Evolutionary conservation across 345 rosid species (phyloP).

Genomic region (Hibiscus syriacus): DNA sequence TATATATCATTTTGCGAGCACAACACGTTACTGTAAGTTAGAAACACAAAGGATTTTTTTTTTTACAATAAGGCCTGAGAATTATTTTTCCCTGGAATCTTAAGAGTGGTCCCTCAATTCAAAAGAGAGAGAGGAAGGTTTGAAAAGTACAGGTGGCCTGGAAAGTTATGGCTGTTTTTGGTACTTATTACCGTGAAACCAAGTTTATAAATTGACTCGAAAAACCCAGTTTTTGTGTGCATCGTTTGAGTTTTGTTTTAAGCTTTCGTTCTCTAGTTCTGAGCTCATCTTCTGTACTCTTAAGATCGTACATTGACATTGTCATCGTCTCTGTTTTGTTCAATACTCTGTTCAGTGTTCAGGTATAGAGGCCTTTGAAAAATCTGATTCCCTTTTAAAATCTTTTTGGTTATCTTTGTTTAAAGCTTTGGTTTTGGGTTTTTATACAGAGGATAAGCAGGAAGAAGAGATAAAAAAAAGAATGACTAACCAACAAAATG

Average conservation of each 20-base stretch:
- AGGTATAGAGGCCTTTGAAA: neutral
- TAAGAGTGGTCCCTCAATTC: slow-evolving; percentile 11
- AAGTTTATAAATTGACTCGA: slow-evolving; percentile 32
- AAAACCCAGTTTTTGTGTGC: slow-evolving; percentile 14
- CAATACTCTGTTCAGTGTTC: neutral
- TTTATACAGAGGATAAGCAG: slow-evolving; percentile 5
- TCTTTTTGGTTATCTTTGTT: neutral
- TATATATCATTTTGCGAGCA: neutral
- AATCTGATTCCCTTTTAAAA: neutral
- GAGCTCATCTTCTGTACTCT: neutral
- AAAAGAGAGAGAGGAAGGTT: neutral
- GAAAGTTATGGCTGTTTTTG: slow-evolving; percentile 25
- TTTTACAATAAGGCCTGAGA: neutral
- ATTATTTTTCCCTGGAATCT: slow-evolving; percentile 5
- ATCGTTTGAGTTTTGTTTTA: slow-evolving; percentile 17
- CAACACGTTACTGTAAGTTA: neutral
- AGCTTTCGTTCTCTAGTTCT: neutral
- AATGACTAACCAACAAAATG: slow-evolving; percentile 79
- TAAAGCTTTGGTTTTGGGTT: slow-evolving; percentile 5
- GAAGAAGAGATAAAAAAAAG: neutral
- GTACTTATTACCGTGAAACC: slow-evolving; percentile 21
- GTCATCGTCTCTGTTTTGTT: slow-evolving; percentile 15
- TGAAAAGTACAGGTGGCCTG: slow-evolving; percentile 36
- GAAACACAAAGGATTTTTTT: neutral
- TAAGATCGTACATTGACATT: slow-evolving; percentile 8